phyloP scores from a whole-genome alignment of 2,329 filamentous ascomycete genomes.

The Pseudocercospora cruenta region DNA sequence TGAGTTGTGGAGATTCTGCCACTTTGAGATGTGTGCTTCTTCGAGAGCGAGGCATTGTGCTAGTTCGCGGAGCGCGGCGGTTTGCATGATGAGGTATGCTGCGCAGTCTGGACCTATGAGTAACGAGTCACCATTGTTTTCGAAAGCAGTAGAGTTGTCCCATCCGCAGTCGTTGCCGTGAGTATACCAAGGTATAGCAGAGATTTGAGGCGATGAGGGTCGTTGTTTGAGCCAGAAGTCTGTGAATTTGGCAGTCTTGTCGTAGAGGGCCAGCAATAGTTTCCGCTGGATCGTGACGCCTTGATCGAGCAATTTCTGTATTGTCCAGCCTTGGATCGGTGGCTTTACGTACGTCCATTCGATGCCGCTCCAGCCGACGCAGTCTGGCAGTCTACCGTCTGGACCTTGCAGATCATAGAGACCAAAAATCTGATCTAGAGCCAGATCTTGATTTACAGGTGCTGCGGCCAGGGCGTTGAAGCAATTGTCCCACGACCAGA shows the following conservation, averaged over 20 bases:
- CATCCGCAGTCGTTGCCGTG: slow-evolving; percentile 9
- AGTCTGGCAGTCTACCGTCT: slow-evolving; percentile 6
- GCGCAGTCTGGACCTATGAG: slow-evolving; percentile 4
- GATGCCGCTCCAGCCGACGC: slow-evolving; percentile 5
- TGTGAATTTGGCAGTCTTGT: slow-evolving; percentile 1
- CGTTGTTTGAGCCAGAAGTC: slow-evolving; percentile 6
- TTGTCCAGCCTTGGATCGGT: slow-evolving; percentile 5
- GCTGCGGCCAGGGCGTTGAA: slow-evolving; percentile 6
- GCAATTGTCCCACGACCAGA: slow-evolving; percentile 9
- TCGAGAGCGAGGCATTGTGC: background rate
- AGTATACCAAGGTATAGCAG: slow-evolving; percentile 7
- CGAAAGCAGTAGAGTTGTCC: slow-evolving; percentile 8
- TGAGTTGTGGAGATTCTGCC: background rate
- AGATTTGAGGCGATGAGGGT: background rate
- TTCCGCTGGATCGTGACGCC: background rate
- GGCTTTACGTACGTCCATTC: slow-evolving; percentile 10
- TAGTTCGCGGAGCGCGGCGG: background rate
- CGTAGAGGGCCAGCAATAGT: background rate
- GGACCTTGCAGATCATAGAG: slow-evolving; percentile 2
- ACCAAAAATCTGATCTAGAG: slow-evolving; percentile 6
- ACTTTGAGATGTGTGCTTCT: background rate
- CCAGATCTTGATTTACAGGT: background rate
- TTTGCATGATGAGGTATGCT: slow-evolving; percentile 6
- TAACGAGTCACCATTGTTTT: background rate
- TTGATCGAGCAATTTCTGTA: background rate